These are phyloP conservation scores for Citrus medica DNA, from an alignment of 345 rosid species.

Conservation along the genomic window DNA sequence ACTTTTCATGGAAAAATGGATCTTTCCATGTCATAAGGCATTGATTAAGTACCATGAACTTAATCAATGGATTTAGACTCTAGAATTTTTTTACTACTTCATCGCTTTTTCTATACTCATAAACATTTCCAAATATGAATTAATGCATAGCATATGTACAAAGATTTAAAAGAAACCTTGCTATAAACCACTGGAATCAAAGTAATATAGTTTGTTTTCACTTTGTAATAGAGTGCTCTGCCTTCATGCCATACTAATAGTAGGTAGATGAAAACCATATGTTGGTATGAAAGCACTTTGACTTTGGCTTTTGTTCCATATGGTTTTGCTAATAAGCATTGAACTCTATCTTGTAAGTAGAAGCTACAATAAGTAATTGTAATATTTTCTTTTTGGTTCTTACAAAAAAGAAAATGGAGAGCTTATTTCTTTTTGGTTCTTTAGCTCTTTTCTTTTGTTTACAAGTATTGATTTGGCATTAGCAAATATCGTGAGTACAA, in stretches of 20 bases:
- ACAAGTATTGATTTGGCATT: neutral
- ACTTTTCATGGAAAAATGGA: too few species aligned
- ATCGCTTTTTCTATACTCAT: too few species aligned
- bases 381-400: neutral
- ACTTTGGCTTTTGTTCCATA: neutral
- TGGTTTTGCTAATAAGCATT: neutral
- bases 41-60: neutral
- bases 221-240: neutral
- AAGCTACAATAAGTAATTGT: neutral
- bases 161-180: too few species aligned
- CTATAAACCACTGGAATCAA: too few species aligned
- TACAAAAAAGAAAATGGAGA: neutral
- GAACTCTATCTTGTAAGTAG: neutral
- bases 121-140: too few species aligned
- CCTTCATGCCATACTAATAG: neutral
- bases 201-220: neutral
- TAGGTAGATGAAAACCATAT: neutral
- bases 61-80: neutral
- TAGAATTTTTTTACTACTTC: too few species aligned
- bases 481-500: constrained; percentile 14
- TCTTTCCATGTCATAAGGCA: too few species aligned
- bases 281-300: neutral
- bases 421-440: neutral
- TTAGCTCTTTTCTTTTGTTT: neutral
- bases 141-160: too few species aligned